These are phyloP conservation scores for Colletotrichum graminicola DNA, from an alignment of 2,329 filamentous ascomycete genomes.

Conservation along the genomic window DNA sequence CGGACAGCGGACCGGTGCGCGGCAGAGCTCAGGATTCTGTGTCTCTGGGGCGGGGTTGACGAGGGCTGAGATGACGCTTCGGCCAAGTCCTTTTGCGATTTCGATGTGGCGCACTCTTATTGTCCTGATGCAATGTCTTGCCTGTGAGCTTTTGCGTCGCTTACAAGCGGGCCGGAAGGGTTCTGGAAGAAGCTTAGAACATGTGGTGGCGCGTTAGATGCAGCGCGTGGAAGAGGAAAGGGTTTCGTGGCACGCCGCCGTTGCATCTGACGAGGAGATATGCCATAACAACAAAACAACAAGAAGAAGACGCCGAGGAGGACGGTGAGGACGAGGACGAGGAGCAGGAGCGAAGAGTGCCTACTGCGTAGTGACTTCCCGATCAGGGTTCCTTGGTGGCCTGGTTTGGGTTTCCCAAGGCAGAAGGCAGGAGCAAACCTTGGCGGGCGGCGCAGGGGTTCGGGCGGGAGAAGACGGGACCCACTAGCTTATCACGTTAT, in stretches of 20 bases:
- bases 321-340: neutral
- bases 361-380: too few species aligned
- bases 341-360: neutral
- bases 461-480: neutral
- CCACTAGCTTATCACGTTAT: constrained; percentile 29
- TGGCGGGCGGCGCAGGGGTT: neutral
- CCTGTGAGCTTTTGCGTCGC: too few species aligned
- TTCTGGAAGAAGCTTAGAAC: constrained; percentile 15
- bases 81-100: neutral
- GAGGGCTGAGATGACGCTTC: neutral
- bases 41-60: neutral
- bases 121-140: neutral
- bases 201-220: too few species aligned
- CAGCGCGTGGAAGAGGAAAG: too few species aligned
- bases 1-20: neutral
- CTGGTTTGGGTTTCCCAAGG: neutral
- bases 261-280: neutral
- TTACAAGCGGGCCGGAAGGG: neutral
- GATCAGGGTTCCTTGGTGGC: neutral
- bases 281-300: too few species aligned
- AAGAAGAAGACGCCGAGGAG: too few species aligned
- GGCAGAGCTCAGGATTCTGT: neutral
- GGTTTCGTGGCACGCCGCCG: neutral
- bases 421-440: neutral
- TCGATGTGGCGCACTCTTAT: neutral